Base-by-base conservation (phyloP, 2,329 filamentous ascomycete genomes). In the Pseudopithomyces maydicus region DNA sequence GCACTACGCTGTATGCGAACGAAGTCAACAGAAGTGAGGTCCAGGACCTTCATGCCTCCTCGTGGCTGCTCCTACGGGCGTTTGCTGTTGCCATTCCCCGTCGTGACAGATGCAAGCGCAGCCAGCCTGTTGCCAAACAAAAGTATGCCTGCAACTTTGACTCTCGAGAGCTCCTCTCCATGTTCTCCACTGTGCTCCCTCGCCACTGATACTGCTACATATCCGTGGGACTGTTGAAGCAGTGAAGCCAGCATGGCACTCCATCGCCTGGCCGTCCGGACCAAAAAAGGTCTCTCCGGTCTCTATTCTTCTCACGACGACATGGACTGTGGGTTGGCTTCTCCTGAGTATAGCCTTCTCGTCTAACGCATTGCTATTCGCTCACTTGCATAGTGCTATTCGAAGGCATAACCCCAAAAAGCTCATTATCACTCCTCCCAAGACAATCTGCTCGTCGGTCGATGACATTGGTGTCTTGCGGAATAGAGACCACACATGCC, bases 231-330 rank as follows among this genome's bases (percentile, higher is more conserved):
- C 41, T 52, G 22, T 22, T 44, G 41, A 45, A 33, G 42, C 57
- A 61, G 36, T 43, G 52, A 36, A 64, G 46, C 54, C 58, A 55
- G 43, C 52, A 74, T 69, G 66, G 63, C 58, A 42, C 55, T 74
- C 35, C 67, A 66, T 52, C 65, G 62, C 36, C 60, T 74, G 22
- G 63, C 62, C 19, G 48, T 71, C 42, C 62, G 63, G 50, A 65
- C 67, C 12, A 74, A 66, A 54, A 72, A 69, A 59, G 73, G 71
- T 43, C 55, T 72, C 38, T 66, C 69, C 6, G 68, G 65, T 15
- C 64, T 73, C 55, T 66, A 69, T 61, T 58, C 59, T 56, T 64
- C 56, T 46, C 57, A 47, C 17, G 55, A 62, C 29, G 53, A 50
- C 23, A 55, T 61, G 33, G 52, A 50, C 17, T 42, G 32, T 14